phyloP scores from a whole-genome alignment of 176 grass and related monocot species.

The Carex pumila region DNA sequence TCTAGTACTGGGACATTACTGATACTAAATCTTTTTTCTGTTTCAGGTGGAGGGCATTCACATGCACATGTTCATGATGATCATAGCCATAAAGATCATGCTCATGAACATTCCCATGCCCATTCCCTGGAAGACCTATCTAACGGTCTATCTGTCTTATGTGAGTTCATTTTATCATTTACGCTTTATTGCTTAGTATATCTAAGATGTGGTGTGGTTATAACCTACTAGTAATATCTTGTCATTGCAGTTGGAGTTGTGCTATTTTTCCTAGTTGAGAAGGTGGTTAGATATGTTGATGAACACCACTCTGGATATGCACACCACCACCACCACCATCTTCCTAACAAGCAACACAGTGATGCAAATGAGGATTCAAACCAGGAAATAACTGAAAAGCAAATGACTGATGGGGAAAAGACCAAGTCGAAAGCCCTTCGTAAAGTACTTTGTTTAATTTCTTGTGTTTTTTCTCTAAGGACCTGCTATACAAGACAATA shows the following conservation, averaged over 20 bases:
- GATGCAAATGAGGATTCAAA: constrained; percentile 31
- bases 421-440: constrained; percentile 41
- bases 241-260: constrained; percentile 81
- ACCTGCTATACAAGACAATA: background rate
- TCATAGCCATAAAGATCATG: constrained; percentile 64
- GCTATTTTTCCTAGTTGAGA: constrained; percentile 92
- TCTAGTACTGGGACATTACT: background rate
- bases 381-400: constrained; percentile 12
- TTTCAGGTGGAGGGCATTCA: constrained; percentile 70
- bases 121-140: constrained; percentile 96
- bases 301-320: constrained; percentile 44
- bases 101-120: constrained; percentile 45
- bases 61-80: constrained; percentile 62
- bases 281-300: constrained; percentile 95
- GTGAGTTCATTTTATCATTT: constrained; percentile 47
- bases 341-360: constrained; percentile 40
- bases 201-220: background rate
- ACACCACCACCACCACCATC: constrained; percentile 77
- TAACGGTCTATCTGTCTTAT: constrained; percentile 80
- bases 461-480: background rate
- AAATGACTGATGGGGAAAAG: constrained; percentile 29
- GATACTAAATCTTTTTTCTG: constrained; percentile 15
- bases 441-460: constrained; percentile 50
- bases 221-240: constrained; percentile 5
- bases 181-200: background rate